These are phyloP conservation scores for Aspergillus novoparasiticus DNA, from an alignment of 2,329 filamentous ascomycete species.

Conservation along the genomic window DNA sequence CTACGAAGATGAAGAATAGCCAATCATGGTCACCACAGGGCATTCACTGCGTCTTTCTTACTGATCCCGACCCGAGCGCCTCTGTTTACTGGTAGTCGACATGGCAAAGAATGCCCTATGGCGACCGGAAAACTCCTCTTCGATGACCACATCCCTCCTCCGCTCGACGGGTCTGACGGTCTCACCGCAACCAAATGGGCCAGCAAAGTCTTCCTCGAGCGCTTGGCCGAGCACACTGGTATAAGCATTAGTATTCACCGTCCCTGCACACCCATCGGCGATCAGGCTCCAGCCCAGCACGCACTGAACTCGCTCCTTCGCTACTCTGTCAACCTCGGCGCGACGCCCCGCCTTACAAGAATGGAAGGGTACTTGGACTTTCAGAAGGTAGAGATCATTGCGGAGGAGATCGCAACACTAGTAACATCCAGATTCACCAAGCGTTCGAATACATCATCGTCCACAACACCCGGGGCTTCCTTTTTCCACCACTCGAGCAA, in stretches of 20 bases:
- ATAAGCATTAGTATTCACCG: neutral
- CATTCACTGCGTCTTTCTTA: too few species aligned
- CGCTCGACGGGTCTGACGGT: neutral
- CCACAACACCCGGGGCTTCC: neutral
- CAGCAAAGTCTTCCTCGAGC: constrained; percentile 6
- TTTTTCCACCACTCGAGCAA: constrained; percentile 4
- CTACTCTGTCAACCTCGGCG: neutral
- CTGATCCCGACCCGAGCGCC: too few species aligned
- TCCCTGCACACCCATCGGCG: constrained; percentile 6
- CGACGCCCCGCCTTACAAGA: neutral
- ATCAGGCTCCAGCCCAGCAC: constrained; percentile 6
- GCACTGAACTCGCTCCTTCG: constrained; percentile 6
- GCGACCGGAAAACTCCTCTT: too few species aligned
- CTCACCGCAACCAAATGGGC: neutral
- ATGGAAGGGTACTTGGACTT: constrained; percentile 10
- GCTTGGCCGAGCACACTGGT: neutral
- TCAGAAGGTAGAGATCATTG: constrained; percentile 5
- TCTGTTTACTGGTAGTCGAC: too few species aligned
- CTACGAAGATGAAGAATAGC: too few species aligned
- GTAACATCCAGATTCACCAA: neutral
- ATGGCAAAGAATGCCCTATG: too few species aligned
- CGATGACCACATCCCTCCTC: too few species aligned
- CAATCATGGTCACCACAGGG: too few species aligned
- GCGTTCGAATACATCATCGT: neutral
- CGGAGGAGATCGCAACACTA: neutral